These are phyloP conservation scores for Leccinum pachyderme DNA, from an alignment of 1,284 basidiomycete species.

Conservation along the genomic window DNA sequence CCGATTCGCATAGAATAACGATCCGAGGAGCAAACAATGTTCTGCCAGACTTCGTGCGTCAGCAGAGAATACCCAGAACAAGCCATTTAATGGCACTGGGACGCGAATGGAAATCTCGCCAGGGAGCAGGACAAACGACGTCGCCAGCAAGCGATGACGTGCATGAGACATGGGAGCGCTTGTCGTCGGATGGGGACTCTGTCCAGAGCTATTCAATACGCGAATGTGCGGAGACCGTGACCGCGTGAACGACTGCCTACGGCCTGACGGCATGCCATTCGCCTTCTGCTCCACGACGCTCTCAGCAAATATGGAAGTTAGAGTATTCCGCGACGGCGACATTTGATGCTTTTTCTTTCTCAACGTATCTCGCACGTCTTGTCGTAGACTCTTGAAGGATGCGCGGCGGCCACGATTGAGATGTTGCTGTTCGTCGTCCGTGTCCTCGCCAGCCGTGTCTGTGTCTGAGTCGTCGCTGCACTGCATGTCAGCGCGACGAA, in stretches of 20 bases:
- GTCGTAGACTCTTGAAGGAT: conserved; percentile 26
- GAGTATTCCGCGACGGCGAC: conserved; percentile 21
- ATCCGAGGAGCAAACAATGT: conserved; percentile 25
- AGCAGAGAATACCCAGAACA: conserved; percentile 24
- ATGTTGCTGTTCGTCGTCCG: conserved; percentile 25
- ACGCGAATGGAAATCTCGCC: conserved; percentile 20
- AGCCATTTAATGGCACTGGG: conserved; percentile 15
- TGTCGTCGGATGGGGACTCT: conserved; percentile 17
- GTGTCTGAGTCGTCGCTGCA: conserved; percentile 32
- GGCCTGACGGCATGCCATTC: conserved; percentile 14
- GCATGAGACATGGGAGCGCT: conserved; percentile 14
- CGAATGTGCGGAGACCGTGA: conserved; percentile 26
- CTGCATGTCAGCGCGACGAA: background rate
- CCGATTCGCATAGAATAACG: conserved; percentile 34
- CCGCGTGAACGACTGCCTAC: conserved; percentile 23
- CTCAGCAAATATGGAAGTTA: conserved; percentile 23
- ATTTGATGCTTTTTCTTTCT: conserved; percentile 30
- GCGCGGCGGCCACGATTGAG: conserved; percentile 28
- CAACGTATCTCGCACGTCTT: conserved; percentile 23
- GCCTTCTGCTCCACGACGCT: conserved; percentile 19
- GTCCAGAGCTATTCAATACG: conserved; percentile 17
- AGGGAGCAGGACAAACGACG: conserved; percentile 24
- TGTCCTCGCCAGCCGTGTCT: conserved; percentile 34
- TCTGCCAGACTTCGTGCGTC: conserved; percentile 28
- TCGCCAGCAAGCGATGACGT: conserved; percentile 23